Conservation (phyloP, 805 yeast species). For the Metschnikowia anglica region DNA sequence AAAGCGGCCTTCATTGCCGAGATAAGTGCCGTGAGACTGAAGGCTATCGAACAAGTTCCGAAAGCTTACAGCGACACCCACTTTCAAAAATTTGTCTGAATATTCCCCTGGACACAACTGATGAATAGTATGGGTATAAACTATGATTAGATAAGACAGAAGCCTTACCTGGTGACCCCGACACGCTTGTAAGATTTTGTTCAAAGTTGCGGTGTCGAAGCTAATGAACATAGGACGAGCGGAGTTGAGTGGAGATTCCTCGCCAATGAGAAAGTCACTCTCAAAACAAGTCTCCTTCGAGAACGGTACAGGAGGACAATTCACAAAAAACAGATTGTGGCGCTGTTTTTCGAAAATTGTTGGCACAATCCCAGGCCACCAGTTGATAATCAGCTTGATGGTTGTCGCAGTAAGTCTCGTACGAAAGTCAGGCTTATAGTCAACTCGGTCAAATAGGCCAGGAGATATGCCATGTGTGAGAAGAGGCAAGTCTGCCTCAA, state of each 20-base stretch:
- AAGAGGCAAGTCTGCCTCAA: conserved; percentile 8
- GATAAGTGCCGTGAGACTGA: conserved; percentile 10
- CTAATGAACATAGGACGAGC: conserved; percentile 6
- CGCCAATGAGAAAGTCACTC: conserved; percentile 7
- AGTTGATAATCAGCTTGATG: conserved; percentile 3
- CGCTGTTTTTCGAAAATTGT: conserved; percentile 11
- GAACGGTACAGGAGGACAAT: conserved; percentile 9
- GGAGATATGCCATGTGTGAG: conserved; percentile 11
- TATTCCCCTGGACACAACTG: conserved; percentile 9
- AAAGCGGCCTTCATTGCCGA: conserved; percentile 6
- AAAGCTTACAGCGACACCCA: conserved; percentile 12
- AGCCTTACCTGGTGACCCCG: conserved; percentile 10
- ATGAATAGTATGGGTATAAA: conserved; percentile 11
- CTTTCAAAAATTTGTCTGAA: conserved; percentile 8
- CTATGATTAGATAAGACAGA: conserved; percentile 7
- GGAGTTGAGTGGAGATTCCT: conserved; percentile 8
- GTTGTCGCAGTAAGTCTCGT: conserved; percentile 2
- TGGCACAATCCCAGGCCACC: conserved; percentile 12
- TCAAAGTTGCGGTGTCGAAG: conserved; percentile 3
- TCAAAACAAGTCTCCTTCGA: conserved; percentile 9
- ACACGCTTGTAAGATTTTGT: conserved; percentile 5
- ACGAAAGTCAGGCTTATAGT: conserved; percentile 7
- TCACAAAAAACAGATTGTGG: conserved; percentile 11
- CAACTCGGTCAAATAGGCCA: conserved; percentile 2
- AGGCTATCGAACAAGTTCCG: conserved; percentile 5